A percentile compares a stretch with the other conserved stretches of the same genome.
These are phyloP conservation scores for Knoxia roxburghii DNA, from an alignment of 257 asterid species.

Conservation along the genomic window DNA sequence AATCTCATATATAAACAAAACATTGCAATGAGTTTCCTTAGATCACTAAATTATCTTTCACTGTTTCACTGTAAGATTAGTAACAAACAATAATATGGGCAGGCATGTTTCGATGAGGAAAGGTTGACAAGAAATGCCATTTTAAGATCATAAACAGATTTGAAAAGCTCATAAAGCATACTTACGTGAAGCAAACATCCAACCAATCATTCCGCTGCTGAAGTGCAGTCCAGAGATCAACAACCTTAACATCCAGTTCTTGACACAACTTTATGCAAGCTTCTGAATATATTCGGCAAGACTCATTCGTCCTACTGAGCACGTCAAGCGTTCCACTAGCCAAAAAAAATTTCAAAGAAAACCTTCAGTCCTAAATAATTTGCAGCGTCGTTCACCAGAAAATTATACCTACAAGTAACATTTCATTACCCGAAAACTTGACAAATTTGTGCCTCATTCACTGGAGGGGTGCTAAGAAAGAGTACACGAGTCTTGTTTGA, in stretches of 20 bases:
- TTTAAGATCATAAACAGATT: too few relatives aligned
- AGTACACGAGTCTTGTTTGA: conserved; percentile 57
- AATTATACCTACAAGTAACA: background rate
- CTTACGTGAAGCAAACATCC: conserved; percentile 56
- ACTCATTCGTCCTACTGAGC: conserved; percentile 42
- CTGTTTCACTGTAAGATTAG: too few relatives aligned
- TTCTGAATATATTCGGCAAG: conserved; percentile 54
- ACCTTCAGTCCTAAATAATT: background rate
- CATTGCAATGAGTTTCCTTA: background rate
- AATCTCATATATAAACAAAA: background rate
- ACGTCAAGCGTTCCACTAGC: background rate
- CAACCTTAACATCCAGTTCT: conserved; percentile 40
- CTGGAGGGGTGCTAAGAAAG: conserved; percentile 71
- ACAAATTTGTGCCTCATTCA: conserved; percentile 47
- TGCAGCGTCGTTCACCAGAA: background rate
- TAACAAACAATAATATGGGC: too few relatives aligned
- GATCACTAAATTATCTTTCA: background rate
- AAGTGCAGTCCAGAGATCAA: conserved; percentile 65
- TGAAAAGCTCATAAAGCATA: background rate
- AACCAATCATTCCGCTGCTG: conserved; percentile 70
- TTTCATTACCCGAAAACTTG: conserved; percentile 32
- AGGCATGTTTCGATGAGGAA: background rate
- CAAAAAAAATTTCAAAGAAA: background rate
- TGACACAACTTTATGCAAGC: conserved; percentile 54
- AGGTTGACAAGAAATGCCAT: background rate